Percentiles rank a stretch among this genome's conserved stretches.
Evolutionary conservation across 805 yeast genomes (phyloP).

Genomic region (Lipomyces kockii): DNA sequence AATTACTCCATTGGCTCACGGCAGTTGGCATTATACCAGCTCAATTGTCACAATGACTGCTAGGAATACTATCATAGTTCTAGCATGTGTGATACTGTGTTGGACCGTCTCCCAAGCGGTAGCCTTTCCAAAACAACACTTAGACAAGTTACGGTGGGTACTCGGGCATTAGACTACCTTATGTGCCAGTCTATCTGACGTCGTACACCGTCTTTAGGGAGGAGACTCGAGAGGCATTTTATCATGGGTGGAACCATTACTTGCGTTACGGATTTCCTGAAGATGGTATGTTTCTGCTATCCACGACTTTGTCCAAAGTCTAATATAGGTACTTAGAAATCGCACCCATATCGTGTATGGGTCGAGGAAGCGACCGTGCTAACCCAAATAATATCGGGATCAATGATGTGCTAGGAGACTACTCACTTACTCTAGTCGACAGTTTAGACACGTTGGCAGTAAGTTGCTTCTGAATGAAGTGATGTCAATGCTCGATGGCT

Average conservation of each 20-base stretch:
- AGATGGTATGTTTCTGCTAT: slow-evolving; percentile 53
- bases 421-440: slow-evolving; percentile 77
- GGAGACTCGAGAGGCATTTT: slow-evolving; percentile 53
- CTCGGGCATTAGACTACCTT: neutral
- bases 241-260: slow-evolving; percentile 77
- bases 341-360: slow-evolving; percentile 70
- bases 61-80: slow-evolving; percentile 9
- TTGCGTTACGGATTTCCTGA: slow-evolving; percentile 72
- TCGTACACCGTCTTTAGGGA: slow-evolving; percentile 18
- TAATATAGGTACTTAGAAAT: slow-evolving; percentile 50
- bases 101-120: neutral
- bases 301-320: neutral
- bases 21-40: neutral
- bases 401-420: slow-evolving; percentile 87
- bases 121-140: slow-evolving; percentile 30
- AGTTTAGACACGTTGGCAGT: slow-evolving; percentile 78
- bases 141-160: slow-evolving; percentile 25
- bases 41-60: neutral
- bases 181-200: neutral
- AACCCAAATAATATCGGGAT: slow-evolving; percentile 60
- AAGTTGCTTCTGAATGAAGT: neutral
- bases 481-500: neutral
- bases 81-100: slow-evolving; percentile 14
- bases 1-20: neutral
- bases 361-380: slow-evolving; percentile 65